Conservation (phyloP, 108 stramenopile genomes). For the Pseudonitzschia multistriata region DNA sequence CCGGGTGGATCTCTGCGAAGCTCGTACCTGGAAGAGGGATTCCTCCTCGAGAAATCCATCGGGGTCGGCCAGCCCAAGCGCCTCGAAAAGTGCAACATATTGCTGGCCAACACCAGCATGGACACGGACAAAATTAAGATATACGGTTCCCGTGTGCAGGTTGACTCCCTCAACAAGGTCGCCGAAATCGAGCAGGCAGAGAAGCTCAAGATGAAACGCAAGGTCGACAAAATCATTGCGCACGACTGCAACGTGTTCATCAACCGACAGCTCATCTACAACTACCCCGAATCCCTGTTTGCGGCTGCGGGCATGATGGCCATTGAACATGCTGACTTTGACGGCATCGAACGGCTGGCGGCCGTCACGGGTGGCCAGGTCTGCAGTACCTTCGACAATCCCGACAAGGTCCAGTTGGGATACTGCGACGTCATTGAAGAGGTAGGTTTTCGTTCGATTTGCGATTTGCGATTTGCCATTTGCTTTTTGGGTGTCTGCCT, state of each 20-base stretch:
- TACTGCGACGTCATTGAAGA: slow-evolving; percentile 90
- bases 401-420: slow-evolving; percentile 93
- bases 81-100: slow-evolving; percentile 96
- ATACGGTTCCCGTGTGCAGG: slow-evolving; percentile 97
- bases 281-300: slow-evolving; percentile 97
- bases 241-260: slow-evolving; percentile 99
- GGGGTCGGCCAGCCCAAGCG: slow-evolving; percentile 96
- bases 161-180: slow-evolving; percentile 94
- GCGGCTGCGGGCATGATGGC: slow-evolving; percentile 95
- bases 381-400: slow-evolving; percentile 96
- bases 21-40: slow-evolving; percentile 98
- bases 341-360: slow-evolving; percentile 97
- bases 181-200: slow-evolving; percentile 99
- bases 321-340: slow-evolving; percentile 99
- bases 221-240: slow-evolving; percentile 95
- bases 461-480: background rate
- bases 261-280: slow-evolving; percentile 99
- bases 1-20: slow-evolving; percentile 92
- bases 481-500: background rate
- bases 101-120: slow-evolving; percentile 99
- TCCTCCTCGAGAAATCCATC: slow-evolving; percentile 94
- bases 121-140: slow-evolving; percentile 99
- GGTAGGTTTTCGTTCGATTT: slow-evolving; percentile 26
- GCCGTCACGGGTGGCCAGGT: slow-evolving; percentile 97
- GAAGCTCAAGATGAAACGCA: slow-evolving; percentile 96